A percentile compares a stretch with the other conserved stretches of the same genome.
These are phyloP conservation scores for Claviceps maximensis DNA, from an alignment of 2,329 filamentous ascomycete genomes.

Conservation along the genomic window DNA sequence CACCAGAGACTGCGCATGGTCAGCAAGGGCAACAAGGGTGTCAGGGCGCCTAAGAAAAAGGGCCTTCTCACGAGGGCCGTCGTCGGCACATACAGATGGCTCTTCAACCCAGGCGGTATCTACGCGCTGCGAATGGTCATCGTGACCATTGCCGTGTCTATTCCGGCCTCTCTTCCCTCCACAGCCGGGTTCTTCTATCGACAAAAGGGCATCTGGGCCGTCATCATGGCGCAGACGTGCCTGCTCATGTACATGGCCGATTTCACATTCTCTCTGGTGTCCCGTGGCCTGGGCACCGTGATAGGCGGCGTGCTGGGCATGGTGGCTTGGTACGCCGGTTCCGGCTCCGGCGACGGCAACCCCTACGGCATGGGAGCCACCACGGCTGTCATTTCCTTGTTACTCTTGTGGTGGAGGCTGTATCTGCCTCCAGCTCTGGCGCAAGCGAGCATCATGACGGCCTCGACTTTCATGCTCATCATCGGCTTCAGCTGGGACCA, in stretches of 20 bases:
- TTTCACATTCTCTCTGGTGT: conserved; percentile 31
- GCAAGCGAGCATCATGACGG: conserved; percentile 19
- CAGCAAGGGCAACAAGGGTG: conserved; percentile 14
- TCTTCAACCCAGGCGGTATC: conserved; percentile 29
- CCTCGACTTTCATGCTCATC: conserved; percentile 27
- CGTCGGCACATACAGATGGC: conserved; percentile 24
- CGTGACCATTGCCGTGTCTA: conserved; percentile 29
- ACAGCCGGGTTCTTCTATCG: conserved; percentile 37
- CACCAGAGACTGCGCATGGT: conserved; percentile 22
- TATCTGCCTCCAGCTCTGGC: conserved; percentile 18
- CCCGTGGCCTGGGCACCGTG: conserved; percentile 28
- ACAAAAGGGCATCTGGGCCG: conserved; percentile 37
- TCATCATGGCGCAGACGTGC: conserved; percentile 37
- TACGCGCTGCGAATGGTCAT: conserved; percentile 34
- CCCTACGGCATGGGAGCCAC: conserved; percentile 35
- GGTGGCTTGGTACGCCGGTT: conserved; percentile 37
- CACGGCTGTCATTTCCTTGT: conserved; percentile 23
- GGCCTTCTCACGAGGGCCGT: conserved; percentile 12
- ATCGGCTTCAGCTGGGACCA: conserved; percentile 34
- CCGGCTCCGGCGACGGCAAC: conserved; percentile 33
- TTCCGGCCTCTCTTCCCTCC: conserved; percentile 28
- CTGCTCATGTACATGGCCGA: conserved; percentile 37
- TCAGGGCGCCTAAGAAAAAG: conserved; percentile 6
- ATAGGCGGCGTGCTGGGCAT: conserved; percentile 33
- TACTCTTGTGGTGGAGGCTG: conserved; percentile 23